These are phyloP conservation scores for Skeletonema marinoi DNA, from an alignment of 108 stramenopile genomes.

Conservation along the genomic window DNA sequence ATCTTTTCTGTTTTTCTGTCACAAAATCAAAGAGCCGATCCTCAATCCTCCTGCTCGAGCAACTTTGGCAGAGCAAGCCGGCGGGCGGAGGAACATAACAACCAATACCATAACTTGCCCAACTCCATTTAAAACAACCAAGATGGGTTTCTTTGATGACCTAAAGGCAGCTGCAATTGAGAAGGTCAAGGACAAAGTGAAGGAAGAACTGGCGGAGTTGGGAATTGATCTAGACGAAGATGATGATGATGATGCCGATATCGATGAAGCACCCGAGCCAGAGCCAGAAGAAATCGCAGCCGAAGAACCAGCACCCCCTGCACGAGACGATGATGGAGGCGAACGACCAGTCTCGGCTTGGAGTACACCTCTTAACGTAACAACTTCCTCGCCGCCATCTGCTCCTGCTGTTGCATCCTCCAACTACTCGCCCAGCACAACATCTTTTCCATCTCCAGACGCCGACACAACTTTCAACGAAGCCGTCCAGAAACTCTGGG, in stretches of 20 bases:
- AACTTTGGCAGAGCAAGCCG: no score
- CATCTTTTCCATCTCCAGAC: constrained; percentile 25
- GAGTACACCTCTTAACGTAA: neutral
- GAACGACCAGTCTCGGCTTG: neutral
- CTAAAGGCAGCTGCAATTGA: neutral
- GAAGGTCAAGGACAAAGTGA: neutral
- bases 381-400: neutral
- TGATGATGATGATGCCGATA: neutral
- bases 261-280: neutral
- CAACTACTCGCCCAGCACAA: constrained; percentile 1
- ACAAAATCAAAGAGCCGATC: no score
- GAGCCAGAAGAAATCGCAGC: neutral
- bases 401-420: neutral
- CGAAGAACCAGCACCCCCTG: neutral
- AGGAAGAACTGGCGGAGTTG: neutral
- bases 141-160: constrained; percentile 2
- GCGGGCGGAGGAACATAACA: neutral
- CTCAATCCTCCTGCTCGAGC: no score
- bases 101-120: neutral
- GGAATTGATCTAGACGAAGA: neutral
- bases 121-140: neutral
- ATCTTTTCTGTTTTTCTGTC: no score
- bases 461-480: constrained; percentile 25
- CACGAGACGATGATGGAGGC: neutral
- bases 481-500: constrained; percentile 88